These are phyloP conservation scores for Umbelopsis isabellina DNA, from an alignment of 192 early-diverging fungal genomes.

Conservation along the genomic window DNA sequence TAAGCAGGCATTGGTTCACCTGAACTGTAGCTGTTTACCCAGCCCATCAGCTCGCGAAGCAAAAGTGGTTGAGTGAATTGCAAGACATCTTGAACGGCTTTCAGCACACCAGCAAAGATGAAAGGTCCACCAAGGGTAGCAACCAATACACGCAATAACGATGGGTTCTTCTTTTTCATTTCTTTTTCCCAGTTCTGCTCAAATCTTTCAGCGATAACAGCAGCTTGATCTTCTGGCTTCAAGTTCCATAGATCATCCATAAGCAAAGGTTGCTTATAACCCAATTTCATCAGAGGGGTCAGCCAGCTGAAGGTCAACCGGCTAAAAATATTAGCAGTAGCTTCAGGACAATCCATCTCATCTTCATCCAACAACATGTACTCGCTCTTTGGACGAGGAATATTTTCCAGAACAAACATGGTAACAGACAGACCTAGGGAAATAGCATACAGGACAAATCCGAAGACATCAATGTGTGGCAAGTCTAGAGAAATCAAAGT, in stretches of 20 bases:
- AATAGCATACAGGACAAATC: conserved; percentile 35
- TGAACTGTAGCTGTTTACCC: conserved; percentile 64
- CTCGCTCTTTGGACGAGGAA: conserved; percentile 39
- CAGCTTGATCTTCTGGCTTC: conserved; percentile 59
- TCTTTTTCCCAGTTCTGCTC: conserved; percentile 72
- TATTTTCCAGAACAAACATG: conserved; percentile 49
- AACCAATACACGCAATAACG: conserved; percentile 66
- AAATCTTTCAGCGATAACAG: conserved; percentile 64
- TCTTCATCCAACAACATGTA: conserved; percentile 40
- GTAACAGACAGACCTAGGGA: conserved; percentile 38
- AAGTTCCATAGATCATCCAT: conserved; percentile 80
- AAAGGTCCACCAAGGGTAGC: conserved; percentile 68
- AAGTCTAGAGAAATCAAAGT: conserved; percentile 34
- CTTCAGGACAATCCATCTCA: conserved; percentile 68
- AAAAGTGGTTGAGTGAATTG: conserved; percentile 82
- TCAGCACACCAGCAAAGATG: conserved; percentile 76
- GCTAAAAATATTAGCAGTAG: conserved; percentile 84
- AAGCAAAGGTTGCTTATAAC: conserved; percentile 72
- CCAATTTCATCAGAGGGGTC: conserved; percentile 81
- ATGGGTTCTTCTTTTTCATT: conserved; percentile 66
- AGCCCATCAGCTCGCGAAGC: conserved; percentile 69
- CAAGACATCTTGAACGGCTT: conserved; percentile 73
- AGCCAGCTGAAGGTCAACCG: conserved; percentile 89
- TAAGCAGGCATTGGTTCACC: conserved; percentile 61
- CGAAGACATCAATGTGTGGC: conserved; percentile 2